phyloP scores from a whole-genome alignment of 2,329 filamentous ascomycete genomes.

The Gaeumannomyces sp. region DNA sequence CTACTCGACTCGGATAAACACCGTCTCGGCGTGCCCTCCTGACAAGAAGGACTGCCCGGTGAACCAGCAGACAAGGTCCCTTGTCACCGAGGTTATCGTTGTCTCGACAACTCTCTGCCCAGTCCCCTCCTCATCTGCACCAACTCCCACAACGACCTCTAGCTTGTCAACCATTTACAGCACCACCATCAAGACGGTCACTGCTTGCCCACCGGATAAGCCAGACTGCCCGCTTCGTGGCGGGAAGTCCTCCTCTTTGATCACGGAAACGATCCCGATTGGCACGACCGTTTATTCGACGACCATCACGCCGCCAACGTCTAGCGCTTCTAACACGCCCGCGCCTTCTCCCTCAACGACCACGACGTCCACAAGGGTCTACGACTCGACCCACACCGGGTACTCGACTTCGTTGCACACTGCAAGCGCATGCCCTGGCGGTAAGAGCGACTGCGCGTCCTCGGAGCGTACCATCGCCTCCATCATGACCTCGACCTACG shows the following conservation, averaged over 20 bases:
- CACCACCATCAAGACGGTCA: slow-evolving; percentile 1
- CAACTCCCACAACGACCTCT: background rate
- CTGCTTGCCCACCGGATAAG: background rate
- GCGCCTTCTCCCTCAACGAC: background rate
- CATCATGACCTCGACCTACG: background rate
- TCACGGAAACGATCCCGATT: background rate
- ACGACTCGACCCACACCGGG: slow-evolving; percentile 1
- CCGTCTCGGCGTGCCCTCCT: background rate
- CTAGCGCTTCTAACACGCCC: too few relatives aligned
- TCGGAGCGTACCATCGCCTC: background rate
- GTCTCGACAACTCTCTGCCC: slow-evolving; percentile 6
- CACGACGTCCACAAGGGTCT: background rate
- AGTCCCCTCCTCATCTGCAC: background rate
- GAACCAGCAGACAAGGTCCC: background rate
- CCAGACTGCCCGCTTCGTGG: background rate
- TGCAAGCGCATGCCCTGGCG: background rate
- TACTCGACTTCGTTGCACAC: slow-evolving; percentile 6
- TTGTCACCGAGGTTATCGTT: slow-evolving; percentile 1
- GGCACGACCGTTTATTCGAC: slow-evolving; percentile 1
- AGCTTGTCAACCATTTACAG: background rate
- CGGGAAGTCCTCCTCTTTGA: background rate
- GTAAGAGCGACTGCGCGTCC: background rate
- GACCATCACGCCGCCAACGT: background rate
- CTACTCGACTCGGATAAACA: background rate
- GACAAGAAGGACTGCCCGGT: slow-evolving; percentile 1